Evolutionary conservation across 768 basidiomycete species (phyloP).

Genomic region (Dentipellis sp.): DNA sequence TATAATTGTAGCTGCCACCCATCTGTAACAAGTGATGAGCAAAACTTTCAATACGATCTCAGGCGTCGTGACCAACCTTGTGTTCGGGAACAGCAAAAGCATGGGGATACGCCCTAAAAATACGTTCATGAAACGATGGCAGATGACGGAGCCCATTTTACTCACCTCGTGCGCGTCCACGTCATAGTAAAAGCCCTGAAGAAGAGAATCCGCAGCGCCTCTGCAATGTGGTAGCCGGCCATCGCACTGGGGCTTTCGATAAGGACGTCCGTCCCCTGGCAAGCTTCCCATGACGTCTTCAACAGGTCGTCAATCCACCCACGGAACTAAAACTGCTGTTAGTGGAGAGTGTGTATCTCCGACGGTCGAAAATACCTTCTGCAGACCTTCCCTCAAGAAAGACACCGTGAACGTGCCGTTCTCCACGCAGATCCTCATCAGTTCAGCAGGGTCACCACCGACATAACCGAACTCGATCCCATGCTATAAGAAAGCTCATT

Average conservation of each 20-base stretch:
- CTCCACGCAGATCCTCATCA: slow-evolving; percentile 97
- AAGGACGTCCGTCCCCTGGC: slow-evolving; percentile 88
- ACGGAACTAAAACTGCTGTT: slow-evolving; percentile 55
- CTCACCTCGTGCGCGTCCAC: slow-evolving; percentile 82
- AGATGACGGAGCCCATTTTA: slow-evolving; percentile 14
- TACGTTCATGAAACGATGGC: not conserved
- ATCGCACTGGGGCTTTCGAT: slow-evolving; percentile 96
- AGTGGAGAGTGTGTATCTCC: not conserved
- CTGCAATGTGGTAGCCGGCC: slow-evolving; percentile 95
- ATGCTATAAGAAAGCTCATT: slow-evolving; percentile 39
- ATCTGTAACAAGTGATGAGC: slow-evolving; percentile 37
- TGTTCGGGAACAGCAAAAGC: slow-evolving; percentile 96
- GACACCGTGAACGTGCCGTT: slow-evolving; percentile 97
- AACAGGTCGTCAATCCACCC: slow-evolving; percentile 97
- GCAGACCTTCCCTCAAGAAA: slow-evolving; percentile 84
- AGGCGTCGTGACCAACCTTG: slow-evolving; percentile 43
- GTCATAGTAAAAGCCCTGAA: slow-evolving; percentile 97
- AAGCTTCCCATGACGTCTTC: slow-evolving; percentile 92
- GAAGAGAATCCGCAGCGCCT: slow-evolving; percentile 88
- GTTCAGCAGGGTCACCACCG: slow-evolving; percentile 94
- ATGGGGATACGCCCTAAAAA: slow-evolving; percentile 83
- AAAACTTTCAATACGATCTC: not conserved
- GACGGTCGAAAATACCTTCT: slow-evolving; percentile 47
- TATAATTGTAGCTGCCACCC: slow-evolving; percentile 97
- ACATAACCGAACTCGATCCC: slow-evolving; percentile 95